Evolutionary conservation across 805 yeast genomes (phyloP).

Genomic region (Sugiyamaella marilandica): DNA sequence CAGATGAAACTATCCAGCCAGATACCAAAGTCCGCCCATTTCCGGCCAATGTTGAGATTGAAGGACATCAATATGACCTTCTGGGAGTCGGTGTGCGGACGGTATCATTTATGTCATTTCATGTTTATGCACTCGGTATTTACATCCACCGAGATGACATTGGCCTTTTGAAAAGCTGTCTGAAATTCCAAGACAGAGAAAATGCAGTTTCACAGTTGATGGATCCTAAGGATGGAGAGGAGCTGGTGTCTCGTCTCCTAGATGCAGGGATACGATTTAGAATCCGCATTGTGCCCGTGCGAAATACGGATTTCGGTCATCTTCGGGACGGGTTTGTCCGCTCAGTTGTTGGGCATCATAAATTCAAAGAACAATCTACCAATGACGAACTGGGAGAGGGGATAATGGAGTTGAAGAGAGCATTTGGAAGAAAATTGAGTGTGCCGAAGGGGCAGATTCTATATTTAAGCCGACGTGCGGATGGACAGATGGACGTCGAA

Average conservation of each 20-base stretch:
- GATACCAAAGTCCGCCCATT: slow-evolving; percentile 34
- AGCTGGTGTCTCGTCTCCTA: slow-evolving; percentile 53
- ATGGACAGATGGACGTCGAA: slow-evolving; percentile 45
- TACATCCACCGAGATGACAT: slow-evolving; percentile 63
- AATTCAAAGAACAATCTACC: slow-evolving; percentile 46
- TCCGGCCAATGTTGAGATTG: slow-evolving; percentile 26
- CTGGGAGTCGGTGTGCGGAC: slow-evolving; percentile 79
- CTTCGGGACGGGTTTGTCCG: slow-evolving; percentile 84
- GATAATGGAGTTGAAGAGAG: slow-evolving; percentile 57
- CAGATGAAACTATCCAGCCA: slow-evolving; percentile 25
- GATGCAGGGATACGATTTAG: slow-evolving; percentile 57
- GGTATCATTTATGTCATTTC: slow-evolving; percentile 76
- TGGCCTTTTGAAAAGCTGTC: background rate
- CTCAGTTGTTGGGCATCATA: slow-evolving; percentile 64
- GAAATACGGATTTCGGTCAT: slow-evolving; percentile 89
- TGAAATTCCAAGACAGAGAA: slow-evolving; percentile 9
- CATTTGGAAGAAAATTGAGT: slow-evolving; percentile 60
- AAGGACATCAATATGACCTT: slow-evolving; percentile 42
- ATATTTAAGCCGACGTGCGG: slow-evolving; percentile 47
- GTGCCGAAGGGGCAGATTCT: slow-evolving; percentile 72
- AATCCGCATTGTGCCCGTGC: slow-evolving; percentile 75
- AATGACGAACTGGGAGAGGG: slow-evolving; percentile 47
- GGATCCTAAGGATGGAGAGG: slow-evolving; percentile 49
- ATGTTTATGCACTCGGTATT: slow-evolving; percentile 82
- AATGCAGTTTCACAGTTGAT: slow-evolving; percentile 37